Base-by-base conservation (phyloP, 805 yeast genomes). In the Wickerhamiella bombiphila region DNA sequence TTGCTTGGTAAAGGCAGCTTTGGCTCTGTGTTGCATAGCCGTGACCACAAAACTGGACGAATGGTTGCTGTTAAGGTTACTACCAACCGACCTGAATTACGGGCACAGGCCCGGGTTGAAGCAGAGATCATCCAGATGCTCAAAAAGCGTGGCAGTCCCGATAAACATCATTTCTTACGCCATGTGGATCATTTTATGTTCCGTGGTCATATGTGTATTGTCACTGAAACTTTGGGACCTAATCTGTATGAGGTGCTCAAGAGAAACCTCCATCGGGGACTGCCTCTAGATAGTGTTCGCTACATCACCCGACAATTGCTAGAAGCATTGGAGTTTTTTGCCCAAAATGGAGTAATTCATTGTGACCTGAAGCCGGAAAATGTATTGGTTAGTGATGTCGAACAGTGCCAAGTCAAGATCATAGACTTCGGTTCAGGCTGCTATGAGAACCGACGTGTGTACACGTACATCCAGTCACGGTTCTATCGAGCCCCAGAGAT, bases 401-500 rank as follows among this genome's bases (percentile, higher is more conserved):
- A 60, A 16, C 51, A 59, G 0, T 60, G 75, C 17, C 59, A 57
- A 15, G 63, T 81, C 35, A 81, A 79, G 48, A 65, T 83, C 22
- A 79, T 83, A 38, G 94, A 83, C 52, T 82, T 83, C 52, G 94
- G 94, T 0, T 55, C 64, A 6, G 59, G 68, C 7, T 64, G 68
- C 42, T 55, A 55, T 34, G 65, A 61, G 36, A 71, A 73, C 45
- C 86, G 80, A 55, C 81, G 91, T n/a, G 77, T 93, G 1, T 94
- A 86, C 45, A 79, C 94, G 36, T 91, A 91, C 56, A 91, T 91
- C 41, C 93, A 96, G 59, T 83, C 95, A 18, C 74, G 98, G 51
- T 91, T 85, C 58, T 86, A 86, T 60, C 71, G 96, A 49, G 93
- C 97, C 1, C 99, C 99, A 0, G 99, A 91, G 58, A 69, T 91